phyloP scores from a whole-genome alignment of 768 basidiomycete genomes.

The Amanita polypyramis region DNA sequence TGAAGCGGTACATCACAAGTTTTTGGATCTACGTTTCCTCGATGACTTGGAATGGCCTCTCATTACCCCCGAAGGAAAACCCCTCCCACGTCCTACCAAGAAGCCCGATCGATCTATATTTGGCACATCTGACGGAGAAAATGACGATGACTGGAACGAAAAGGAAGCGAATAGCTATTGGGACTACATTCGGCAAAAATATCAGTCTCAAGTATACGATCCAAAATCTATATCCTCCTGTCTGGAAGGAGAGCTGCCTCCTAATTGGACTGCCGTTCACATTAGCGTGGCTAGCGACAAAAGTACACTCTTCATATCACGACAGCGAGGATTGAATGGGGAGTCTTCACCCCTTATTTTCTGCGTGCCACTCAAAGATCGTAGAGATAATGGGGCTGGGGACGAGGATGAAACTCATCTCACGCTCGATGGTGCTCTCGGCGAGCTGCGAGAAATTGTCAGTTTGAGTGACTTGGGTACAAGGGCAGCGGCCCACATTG shows the following conservation, averaged over 20 bases:
- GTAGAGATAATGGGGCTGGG: slow-evolving; percentile 61
- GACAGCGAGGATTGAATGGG: slow-evolving; percentile 47
- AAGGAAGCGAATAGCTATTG: slow-evolving; percentile 46
- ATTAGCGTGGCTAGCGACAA: slow-evolving; percentile 79
- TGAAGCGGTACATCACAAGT: slow-evolving; percentile 70
- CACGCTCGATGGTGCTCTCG: slow-evolving; percentile 61
- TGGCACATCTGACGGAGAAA: slow-evolving; percentile 23
- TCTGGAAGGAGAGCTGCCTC: slow-evolving; percentile 42
- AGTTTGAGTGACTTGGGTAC: slow-evolving; percentile 68
- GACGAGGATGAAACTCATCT: slow-evolving; percentile 63
- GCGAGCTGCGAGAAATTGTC: slow-evolving; percentile 74
- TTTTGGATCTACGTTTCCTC: slow-evolving; percentile 24
- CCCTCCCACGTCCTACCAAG: slow-evolving; percentile 20
- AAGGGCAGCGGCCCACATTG: slow-evolving; percentile 60
- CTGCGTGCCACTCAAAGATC: slow-evolving; percentile 79
- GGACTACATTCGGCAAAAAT: slow-evolving; percentile 44
- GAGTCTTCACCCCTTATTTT: slow-evolving; percentile 60
- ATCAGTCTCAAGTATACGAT: slow-evolving; percentile 35
- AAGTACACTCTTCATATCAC: slow-evolving; percentile 72
- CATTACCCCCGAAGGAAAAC: slow-evolving; percentile 33
- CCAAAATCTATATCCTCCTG: slow-evolving; percentile 30
- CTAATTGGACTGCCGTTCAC: slow-evolving; percentile 75
- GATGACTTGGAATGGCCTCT: slow-evolving; percentile 77
- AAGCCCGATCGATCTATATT: slow-evolving; percentile 10
- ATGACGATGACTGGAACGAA: slow-evolving; percentile 24